Base-by-base conservation (phyloP, 1,284 basidiomycete species). In the Rhodotorula sp. region DNA sequence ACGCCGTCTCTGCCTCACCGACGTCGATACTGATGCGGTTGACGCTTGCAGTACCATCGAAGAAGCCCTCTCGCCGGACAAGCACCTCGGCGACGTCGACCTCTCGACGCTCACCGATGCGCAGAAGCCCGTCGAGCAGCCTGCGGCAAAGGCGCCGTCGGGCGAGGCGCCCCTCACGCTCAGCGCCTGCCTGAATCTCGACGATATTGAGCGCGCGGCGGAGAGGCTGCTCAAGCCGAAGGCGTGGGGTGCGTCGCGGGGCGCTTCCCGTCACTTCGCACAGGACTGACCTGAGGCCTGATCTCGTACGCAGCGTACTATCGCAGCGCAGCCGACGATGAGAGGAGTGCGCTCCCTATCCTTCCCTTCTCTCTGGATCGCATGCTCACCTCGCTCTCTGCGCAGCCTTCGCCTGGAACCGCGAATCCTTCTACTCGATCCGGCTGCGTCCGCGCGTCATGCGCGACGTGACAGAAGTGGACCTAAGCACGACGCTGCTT, bases 401-500 rank as follows among this genome's bases (percentile, higher is more conserved):
- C 29, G 19, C 54, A 67, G 66, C 56, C 8, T 34, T 22, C 39
- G 39, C 53, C 61, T 67, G 61, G 70, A 76, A 76, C 56, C 64
- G 60, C 34, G 50, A 60, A 12, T 50, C 72, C 1, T 73, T 69
- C 56, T 58, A 53, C 25, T 36, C 36, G 7, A 48, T 93, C 81
- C 91, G 90, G 79, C 93, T 96, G 81, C 86, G 88, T 69, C 88
- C 93, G 3, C 86, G 93, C 55, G 88, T 96, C 44, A 87, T 96
- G 84, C 86, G 87, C 36, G 83, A 87, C 19, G 87, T 94, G n/a
- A 87, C 87, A 9, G 78, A 84, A 54, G 89, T 89, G 69, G 89
- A 94, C 81, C 86, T 90, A 9, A 88, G 88, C 0, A 92, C 91
- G 2, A 88, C 84, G 9, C 88, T 96, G 68, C 85, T 96, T 55